These are phyloP conservation scores for Colletotrichum brevisporum DNA, from an alignment of 2,329 filamentous ascomycete genomes.

Conservation along the genomic window DNA sequence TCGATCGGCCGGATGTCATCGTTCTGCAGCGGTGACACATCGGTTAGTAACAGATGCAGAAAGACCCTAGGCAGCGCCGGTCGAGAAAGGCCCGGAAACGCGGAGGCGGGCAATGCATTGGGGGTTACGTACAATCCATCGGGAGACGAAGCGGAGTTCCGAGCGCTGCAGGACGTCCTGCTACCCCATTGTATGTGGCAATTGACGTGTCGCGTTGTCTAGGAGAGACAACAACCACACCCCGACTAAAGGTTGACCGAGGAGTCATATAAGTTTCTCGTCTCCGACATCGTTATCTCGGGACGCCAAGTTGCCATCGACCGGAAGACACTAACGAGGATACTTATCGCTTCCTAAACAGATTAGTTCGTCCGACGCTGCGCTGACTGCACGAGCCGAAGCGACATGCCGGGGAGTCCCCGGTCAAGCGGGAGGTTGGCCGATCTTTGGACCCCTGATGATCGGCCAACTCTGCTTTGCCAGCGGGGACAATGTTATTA, in stretches of 20 bases:
- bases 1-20: conserved; percentile 66
- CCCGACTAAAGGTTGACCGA: not conserved
- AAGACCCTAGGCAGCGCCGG: not conserved
- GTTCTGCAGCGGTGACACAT: conserved; percentile 50
- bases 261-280: conserved; percentile 15
- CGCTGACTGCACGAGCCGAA: not conserved
- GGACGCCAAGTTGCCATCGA: not conserved
- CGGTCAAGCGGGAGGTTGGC: not conserved
- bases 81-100: not conserved
- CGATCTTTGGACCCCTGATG: conserved; percentile 1
- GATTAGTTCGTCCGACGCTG: not conserved
- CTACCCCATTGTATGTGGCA: conserved; percentile 43
- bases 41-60: not conserved
- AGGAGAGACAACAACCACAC: no score
- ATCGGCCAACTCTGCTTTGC: conserved; percentile 23
- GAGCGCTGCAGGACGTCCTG: conserved; percentile 44
- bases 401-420: not conserved
- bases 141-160: conserved; percentile 49
- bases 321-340: conserved; percentile 8
- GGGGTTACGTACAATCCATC: conserved; percentile 48
- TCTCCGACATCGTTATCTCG: conserved; percentile 24
- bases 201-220: not conserved
- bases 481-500: not conserved
- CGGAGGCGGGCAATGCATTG: conserved; percentile 4
- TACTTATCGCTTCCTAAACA: conserved; percentile 23